Base-by-base conservation (phyloP, 2,329 filamentous ascomycete species). In the Nectriaceae sp. region DNA sequence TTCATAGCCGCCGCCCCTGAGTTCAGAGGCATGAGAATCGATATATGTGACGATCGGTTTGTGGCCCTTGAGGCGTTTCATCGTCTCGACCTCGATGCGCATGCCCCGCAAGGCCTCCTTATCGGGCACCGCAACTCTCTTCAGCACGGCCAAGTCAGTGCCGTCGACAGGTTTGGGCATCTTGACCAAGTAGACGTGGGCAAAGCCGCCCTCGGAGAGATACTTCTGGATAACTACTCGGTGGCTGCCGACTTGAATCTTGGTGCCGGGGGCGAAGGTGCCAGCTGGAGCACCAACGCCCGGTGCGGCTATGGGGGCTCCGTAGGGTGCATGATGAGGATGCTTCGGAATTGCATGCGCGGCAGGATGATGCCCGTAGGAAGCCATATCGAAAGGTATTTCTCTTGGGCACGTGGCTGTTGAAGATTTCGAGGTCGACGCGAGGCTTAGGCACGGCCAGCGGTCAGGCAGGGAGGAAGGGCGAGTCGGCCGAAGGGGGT, bases 31-130 rank as follows among this genome's bases (percentile, higher is more conserved):
- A 72, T 99, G 94, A 57, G 93, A 97, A 75, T 99, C 94, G 69
- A 97, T 92, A 73, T 99, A 99, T 50, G 88, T 97, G 63, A 99
- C 94, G 65, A 99, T 97, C 62, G 94, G 88, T 54, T 86, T 85
- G 79, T 97, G 94, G 48, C 94, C 94, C 77, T 96, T 96, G 62
- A 99, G 80, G 72, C 94, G 92, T 84, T 99, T 99, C 94, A 99
- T 99, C 13, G 94, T 99, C 75, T 99, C 94, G 61, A 99, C 94
- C 78, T 99, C 94, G 59, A 87, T 97, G 70, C 94, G 86, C 94
- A 99, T 97, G 70, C 89, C 92, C 54, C 90, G 89, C 73, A 99
- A 78, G 49, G 93, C 84, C 56, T 96, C 89, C 78, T 96, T 97
- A 73, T 99, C 94, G 24, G 94, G 91, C 44, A 97, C 94, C 29